Percentiles rank a stretch among this genome's conserved stretches.
Conservation (phyloP, 164 flowering plant genomes). For the Cinnamomum chago region DNA sequence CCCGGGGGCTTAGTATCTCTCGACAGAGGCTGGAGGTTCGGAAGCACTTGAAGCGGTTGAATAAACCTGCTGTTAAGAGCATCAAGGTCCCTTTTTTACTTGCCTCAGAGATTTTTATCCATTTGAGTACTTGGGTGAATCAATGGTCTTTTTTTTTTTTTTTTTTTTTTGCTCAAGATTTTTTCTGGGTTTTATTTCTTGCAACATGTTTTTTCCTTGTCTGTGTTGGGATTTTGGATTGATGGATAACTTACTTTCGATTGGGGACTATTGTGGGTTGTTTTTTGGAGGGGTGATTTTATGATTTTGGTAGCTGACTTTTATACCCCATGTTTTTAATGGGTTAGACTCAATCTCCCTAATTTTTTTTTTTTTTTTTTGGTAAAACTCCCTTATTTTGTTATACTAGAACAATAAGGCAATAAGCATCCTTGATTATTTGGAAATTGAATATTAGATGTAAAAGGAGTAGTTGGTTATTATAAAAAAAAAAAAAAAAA, state of each 20-base stretch:
- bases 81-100: constrained; percentile 44
- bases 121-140: not conserved
- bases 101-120: not conserved
- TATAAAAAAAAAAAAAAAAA: too few species aligned
- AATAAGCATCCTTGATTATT: too few species aligned
- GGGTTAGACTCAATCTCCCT: too few species aligned
- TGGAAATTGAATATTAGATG: too few species aligned
- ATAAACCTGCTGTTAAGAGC: constrained; percentile 66
- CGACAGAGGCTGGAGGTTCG: constrained; percentile 68
- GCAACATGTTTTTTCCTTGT: not conserved
- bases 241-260: too few species aligned
- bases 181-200: not conserved
- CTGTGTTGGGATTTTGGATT: too few species aligned
- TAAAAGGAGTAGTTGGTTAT: too few species aligned
- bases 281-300: not conserved
- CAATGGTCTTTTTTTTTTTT: not conserved
- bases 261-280: not conserved
- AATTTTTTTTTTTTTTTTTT: too few species aligned
- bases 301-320: too few species aligned
- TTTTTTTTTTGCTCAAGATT: not conserved
- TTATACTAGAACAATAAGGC: too few species aligned
- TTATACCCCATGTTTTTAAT: too few species aligned
- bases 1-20: constrained; percentile 22
- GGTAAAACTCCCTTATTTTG: too few species aligned
- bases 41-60: constrained; percentile 77